phyloP scores from a whole-genome alignment of 2,329 filamentous ascomycete genomes.

The Fusarium chuoi region DNA sequence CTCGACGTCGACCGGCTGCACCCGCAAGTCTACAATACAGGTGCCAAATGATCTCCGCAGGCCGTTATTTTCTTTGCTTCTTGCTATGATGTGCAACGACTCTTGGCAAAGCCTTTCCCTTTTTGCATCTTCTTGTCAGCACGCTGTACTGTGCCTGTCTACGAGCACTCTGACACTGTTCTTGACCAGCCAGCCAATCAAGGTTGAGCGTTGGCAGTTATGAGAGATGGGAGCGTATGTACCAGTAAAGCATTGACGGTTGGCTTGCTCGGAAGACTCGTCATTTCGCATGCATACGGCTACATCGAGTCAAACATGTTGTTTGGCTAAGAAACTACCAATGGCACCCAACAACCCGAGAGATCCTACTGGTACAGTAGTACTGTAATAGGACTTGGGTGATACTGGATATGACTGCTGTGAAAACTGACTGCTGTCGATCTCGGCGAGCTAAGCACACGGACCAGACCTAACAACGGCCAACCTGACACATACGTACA shows the following conservation, averaged over 20 bases:
- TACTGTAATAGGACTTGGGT: not conserved
- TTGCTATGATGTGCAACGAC: constrained; percentile 8
- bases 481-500: constrained; percentile 30
- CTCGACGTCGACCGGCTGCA: constrained; percentile 3
- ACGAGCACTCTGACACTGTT: not conserved
- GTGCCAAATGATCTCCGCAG: not conserved
- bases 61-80: not conserved
- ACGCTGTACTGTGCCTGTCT: not conserved
- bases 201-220: not conserved
- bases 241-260: not conserved
- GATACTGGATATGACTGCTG: not conserved
- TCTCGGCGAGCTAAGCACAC: constrained; percentile 11
- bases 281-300: constrained; percentile 18
- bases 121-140: not conserved
- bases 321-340: constrained; percentile 23
- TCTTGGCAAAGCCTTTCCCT: constrained; percentile 12
- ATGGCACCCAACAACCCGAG: constrained; percentile 1
- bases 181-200: constrained; percentile 1
- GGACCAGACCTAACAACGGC: constrained; percentile 20
- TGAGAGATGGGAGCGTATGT: not conserved
- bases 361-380: not conserved
- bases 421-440: constrained; percentile 4
- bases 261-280: constrained; percentile 13
- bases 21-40: not conserved
- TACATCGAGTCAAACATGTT: not conserved